These are phyloP conservation scores for Spinacia oleracea DNA, from an alignment of 179 eudicot genomes.

Conservation along the genomic window DNA sequence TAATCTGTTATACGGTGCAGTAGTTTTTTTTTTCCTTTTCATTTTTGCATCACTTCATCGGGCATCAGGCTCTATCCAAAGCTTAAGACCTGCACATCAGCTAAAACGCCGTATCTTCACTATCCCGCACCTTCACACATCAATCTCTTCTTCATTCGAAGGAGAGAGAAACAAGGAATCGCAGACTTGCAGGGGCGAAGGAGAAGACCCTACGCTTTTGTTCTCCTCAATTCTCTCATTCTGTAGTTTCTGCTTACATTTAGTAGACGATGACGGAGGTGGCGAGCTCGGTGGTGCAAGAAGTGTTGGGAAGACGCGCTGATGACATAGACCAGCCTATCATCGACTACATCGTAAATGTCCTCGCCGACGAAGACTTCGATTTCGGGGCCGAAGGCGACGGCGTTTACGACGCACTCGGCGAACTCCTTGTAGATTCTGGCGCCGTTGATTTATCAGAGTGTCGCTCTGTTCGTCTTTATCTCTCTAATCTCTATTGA, in stretches of 20 bases:
- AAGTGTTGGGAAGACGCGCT: slow-evolving; percentile 62
- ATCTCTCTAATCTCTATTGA: not conserved
- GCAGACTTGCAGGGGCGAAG: not conserved
- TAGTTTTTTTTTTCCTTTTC: no score
- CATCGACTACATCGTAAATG: slow-evolving; percentile 79
- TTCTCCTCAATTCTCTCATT: not conserved
- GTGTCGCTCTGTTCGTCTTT: slow-evolving; percentile 59
- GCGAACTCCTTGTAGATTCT: slow-evolving; percentile 80
- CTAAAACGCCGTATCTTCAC: not conserved
- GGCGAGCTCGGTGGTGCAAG: slow-evolving; percentile 74
- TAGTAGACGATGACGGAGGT: slow-evolving; percentile 85
- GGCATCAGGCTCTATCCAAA: not conserved
- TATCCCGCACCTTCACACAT: not conserved
- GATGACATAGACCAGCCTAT: slow-evolving; percentile 82
- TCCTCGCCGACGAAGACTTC: slow-evolving; percentile 97
- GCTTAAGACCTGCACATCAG: not conserved
- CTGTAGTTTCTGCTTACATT: not conserved
- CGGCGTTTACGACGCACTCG: slow-evolving; percentile 86
- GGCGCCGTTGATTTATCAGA: slow-evolving; percentile 78
- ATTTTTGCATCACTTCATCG: no score
- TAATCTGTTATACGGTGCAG: no score
- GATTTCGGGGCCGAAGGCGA: slow-evolving; percentile 91
- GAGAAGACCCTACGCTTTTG: not conserved
- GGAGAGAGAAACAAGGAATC: not conserved
- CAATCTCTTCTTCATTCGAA: not conserved